Evolutionary conservation across 1,139 yeast species (phyloP).

Genomic region (Saccharomyces hybrid): DNA sequence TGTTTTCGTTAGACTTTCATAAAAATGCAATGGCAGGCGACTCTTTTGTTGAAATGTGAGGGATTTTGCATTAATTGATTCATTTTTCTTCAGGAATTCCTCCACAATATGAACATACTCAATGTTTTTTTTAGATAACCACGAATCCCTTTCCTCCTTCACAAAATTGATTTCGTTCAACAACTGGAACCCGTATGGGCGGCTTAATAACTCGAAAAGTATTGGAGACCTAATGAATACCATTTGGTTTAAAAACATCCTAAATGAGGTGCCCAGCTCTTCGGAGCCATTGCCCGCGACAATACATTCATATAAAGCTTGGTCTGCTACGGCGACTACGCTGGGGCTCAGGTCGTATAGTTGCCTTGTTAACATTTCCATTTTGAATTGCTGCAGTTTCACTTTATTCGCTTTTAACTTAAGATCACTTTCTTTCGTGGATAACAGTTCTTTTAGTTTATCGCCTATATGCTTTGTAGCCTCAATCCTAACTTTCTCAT

Average conservation of each 20-base stretch:
- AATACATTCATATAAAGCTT: constrained; percentile 39
- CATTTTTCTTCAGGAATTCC: constrained; percentile 19
- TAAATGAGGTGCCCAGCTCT: constrained; percentile 19
- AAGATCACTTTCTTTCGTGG: constrained; percentile 5
- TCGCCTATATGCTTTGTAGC: constrained; percentile 50
- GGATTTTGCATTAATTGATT: constrained; percentile 3
- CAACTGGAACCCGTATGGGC: constrained; percentile 49
- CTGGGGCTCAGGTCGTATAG: constrained; percentile 57
- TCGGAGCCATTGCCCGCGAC: constrained; percentile 35
- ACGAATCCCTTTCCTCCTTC: constrained; percentile 48
- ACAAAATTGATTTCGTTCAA: constrained; percentile 46
- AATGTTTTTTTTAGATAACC: constrained; percentile 48
- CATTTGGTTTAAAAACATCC: constrained; percentile 28
- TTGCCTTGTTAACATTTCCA: constrained; percentile 52
- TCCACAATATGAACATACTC: constrained; percentile 49
- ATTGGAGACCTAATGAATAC: constrained; percentile 35
- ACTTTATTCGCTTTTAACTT: constrained; percentile 7
- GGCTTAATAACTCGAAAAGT: constrained; percentile 46
- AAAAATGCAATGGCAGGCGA: constrained; percentile 58
- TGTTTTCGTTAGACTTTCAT: constrained; percentile 71
- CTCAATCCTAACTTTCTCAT: constrained; percentile 43
- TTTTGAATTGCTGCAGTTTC: constrained; percentile 31
- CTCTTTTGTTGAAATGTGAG: constrained; percentile 8
- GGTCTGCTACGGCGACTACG: constrained; percentile 52
- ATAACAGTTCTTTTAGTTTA: constrained; percentile 14